phyloP scores from a whole-genome alignment of 306 rosid species.

The Trifolium fragiferum region DNA sequence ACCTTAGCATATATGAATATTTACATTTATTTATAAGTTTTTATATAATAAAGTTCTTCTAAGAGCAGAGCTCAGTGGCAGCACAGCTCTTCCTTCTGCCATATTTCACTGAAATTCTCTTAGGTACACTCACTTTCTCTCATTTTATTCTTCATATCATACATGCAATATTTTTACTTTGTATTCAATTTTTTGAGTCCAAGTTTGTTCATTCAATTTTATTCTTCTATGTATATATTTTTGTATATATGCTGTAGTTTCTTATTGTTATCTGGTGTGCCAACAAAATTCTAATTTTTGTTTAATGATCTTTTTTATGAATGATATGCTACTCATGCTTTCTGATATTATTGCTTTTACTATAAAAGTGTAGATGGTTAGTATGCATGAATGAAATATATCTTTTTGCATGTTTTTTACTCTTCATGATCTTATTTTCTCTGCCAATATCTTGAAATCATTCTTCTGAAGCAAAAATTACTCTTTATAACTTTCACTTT shows the following conservation, averaged over 20 bases:
- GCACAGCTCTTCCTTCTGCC: slow-evolving; percentile 33
- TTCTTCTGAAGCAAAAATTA: background rate
- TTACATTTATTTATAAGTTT: slow-evolving; percentile 22
- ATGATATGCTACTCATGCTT: background rate
- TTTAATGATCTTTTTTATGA: background rate
- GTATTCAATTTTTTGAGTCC: slow-evolving; percentile 3
- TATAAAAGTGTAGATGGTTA: background rate
- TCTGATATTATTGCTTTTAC: background rate
- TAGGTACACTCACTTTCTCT: slow-evolving; percentile 29
- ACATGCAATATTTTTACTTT: background rate
- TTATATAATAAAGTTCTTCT: slow-evolving; percentile 35
- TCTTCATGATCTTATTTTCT: too few species aligned
- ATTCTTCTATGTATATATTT: too few species aligned
- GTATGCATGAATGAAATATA: background rate
- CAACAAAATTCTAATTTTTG: too few species aligned
- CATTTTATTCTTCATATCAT: background rate
- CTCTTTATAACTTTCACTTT: background rate
- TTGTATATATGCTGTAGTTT: too few species aligned
- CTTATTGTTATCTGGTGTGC: too few species aligned
- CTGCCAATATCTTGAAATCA: background rate
- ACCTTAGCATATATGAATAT: slow-evolving; percentile 14
- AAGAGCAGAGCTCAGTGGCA: slow-evolving; percentile 26
- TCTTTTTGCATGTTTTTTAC: background rate
- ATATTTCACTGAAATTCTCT: slow-evolving; percentile 23
- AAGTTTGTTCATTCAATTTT: slow-evolving; percentile 14